Conservation (phyloP, 1,139 yeast genomes). For the Petasospora rhodanensis region DNA sequence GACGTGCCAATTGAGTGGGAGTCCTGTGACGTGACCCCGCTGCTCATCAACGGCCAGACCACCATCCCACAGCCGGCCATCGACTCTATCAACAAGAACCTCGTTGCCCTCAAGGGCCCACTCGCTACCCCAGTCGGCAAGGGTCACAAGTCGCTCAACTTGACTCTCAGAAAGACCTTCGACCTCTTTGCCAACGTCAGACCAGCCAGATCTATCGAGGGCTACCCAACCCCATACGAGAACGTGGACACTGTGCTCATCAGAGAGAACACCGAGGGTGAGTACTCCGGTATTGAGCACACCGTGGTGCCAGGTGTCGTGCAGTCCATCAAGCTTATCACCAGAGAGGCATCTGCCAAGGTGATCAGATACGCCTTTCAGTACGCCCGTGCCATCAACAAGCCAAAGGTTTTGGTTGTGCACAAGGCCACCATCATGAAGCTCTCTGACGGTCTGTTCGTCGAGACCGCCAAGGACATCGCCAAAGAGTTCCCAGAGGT, state of each 20-base stretch:
- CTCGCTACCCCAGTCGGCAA: conserved; percentile 97
- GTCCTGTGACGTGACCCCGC: conserved; percentile 92
- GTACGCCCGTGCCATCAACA: conserved; percentile 85
- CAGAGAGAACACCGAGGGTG: conserved; percentile 98
- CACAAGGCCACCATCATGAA: conserved; percentile 99
- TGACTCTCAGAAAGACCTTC: conserved; percentile 96
- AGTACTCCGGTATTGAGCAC: conserved; percentile 98
- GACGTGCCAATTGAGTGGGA: conserved; percentile 96
- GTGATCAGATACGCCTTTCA: conserved; percentile 96
- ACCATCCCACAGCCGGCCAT: conserved; percentile 92
- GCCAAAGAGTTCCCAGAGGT: conserved; percentile 91
- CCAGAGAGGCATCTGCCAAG: conserved; percentile 93
- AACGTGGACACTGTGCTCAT: conserved; percentile 92
- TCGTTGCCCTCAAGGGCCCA: conserved; percentile 96
- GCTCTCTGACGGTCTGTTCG: conserved; percentile 95
- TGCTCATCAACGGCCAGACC: conserved; percentile 87
- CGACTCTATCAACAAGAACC: conserved; percentile 85
- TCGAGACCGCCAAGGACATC: conserved; percentile 83
- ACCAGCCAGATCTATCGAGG: conserved; percentile 91
- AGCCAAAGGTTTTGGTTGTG: conserved; percentile 88
- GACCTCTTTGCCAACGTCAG: conserved; percentile 94
- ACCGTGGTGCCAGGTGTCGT: conserved; percentile 97
- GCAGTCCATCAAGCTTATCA: conserved; percentile 94
- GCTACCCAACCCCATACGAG: conserved; percentile 92
- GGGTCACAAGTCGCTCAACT: conserved; percentile 96